A percentile compares a stretch with the other conserved stretches of the same genome.
phyloP scores from a whole-genome alignment of 2,329 filamentous ascomycete species.

The Incumbomyces lentus region DNA sequence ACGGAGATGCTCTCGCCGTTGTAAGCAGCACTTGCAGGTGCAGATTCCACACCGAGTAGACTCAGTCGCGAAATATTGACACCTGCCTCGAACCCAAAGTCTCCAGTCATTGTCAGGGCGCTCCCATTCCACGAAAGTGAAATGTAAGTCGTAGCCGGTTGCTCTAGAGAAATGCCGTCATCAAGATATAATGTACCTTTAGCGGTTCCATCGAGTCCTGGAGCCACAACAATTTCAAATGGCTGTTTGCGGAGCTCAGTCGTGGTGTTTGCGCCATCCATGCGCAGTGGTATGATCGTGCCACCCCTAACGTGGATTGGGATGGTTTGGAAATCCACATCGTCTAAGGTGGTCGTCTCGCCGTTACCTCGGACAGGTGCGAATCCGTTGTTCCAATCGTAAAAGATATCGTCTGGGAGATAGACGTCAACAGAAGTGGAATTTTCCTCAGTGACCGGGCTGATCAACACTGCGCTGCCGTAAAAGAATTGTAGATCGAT shows the following conservation, averaged over 20 bases:
- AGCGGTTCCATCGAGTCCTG: conserved; percentile 52
- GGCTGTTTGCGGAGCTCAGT: conserved; percentile 50
- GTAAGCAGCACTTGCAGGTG: conserved; percentile 9
- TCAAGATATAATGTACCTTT: conserved; percentile 63
- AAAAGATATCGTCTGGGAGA: conserved; percentile 49
- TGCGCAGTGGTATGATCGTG: conserved; percentile 48
- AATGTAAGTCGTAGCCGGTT: conserved; percentile 47
- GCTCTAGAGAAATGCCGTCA: conserved; percentile 60
- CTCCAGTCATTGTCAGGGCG: conserved; percentile 41
- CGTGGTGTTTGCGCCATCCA: conserved; percentile 47
- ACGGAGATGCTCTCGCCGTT: conserved; percentile 6
- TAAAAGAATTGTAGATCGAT: conserved; percentile 51
- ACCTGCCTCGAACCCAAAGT: conserved; percentile 40
- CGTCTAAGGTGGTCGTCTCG: conserved; percentile 31
- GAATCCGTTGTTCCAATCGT: conserved; percentile 47
- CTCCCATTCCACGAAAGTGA: conserved; percentile 49
- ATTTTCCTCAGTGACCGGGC: conserved; percentile 44
- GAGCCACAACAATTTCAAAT: conserved; percentile 62
- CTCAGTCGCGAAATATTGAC: conserved; percentile 27
- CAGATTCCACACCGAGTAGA: conserved; percentile 22
- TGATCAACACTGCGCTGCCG: conserved; percentile 46
- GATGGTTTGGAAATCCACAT: conserved; percentile 44
- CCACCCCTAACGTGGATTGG: conserved; percentile 55
- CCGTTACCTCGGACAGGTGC: conserved; percentile 36
- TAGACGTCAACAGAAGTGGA: conserved; percentile 45